Conservation (phyloP, 257 asterid genomes). For the Avicennia marina region DNA sequence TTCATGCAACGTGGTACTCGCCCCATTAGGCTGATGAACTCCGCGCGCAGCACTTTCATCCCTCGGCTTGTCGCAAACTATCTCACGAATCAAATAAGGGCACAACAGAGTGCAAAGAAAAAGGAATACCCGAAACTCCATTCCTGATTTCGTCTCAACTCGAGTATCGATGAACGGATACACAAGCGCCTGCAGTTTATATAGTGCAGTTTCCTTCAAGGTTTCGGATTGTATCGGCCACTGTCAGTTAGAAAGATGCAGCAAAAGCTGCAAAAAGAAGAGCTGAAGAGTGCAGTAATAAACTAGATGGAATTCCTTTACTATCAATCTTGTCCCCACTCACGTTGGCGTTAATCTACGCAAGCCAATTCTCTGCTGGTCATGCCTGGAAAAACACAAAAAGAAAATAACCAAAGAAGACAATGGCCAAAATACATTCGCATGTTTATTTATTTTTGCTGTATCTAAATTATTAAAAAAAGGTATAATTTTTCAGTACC, state of each 20-base stretch:
- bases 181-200: neutral
- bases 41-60: neutral
- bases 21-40: neutral
- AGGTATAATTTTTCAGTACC: no score
- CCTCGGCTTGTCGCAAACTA: conserved; percentile 4
- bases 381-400: neutral
- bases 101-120: conserved; percentile 25
- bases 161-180: neutral
- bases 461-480: neutral
- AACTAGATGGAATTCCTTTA: conserved; percentile 1
- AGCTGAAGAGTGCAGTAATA: neutral
- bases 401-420: neutral
- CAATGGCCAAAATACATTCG: neutral
- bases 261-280: conserved; percentile 18
- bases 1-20: neutral
- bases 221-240: neutral
- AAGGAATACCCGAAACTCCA: conserved; percentile 26
- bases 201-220: neutral
- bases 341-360: conserved; percentile 13
- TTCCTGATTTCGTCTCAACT: conserved; percentile 10
- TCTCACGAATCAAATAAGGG: conserved; percentile 28
- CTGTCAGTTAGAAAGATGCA: neutral
- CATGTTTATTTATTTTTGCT: neutral
- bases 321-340: conserved; percentile 25
- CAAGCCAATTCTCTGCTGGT: conserved; percentile 5